phyloP scores from a whole-genome alignment of 2,329 filamentous ascomycete genomes.

The Coniochaeta pulveracea region DNA sequence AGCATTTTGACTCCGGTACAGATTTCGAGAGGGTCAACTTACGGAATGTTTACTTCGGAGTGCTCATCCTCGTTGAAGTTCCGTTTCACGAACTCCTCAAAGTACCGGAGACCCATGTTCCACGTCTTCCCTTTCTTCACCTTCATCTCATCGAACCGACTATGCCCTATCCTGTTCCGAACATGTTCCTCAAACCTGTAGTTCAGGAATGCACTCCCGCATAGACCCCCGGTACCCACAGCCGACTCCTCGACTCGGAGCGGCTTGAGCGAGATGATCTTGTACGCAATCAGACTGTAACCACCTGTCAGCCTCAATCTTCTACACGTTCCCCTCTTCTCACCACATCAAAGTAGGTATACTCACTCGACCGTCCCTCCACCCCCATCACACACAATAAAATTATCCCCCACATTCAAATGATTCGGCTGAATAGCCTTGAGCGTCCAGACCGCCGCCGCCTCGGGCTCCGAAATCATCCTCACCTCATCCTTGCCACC shows the following conservation, averaged over 20 bases:
- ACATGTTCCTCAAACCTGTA: slow-evolving; percentile 74
- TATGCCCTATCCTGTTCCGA: slow-evolving; percentile 51
- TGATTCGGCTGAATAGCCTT: slow-evolving; percentile 71
- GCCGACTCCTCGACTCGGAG: slow-evolving; percentile 68
- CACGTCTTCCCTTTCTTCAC: slow-evolving; percentile 67
- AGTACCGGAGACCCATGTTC: slow-evolving; percentile 69
- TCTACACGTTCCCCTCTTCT: not conserved
- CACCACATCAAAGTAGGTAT: no score
- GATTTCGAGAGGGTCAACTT: slow-evolving; percentile 16
- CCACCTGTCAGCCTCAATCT: slow-evolving; percentile 7
- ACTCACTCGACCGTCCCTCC: slow-evolving; percentile 57
- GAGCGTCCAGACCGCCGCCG: slow-evolving; percentile 68
- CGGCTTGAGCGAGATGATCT: slow-evolving; percentile 62
- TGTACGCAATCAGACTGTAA: slow-evolving; percentile 63
- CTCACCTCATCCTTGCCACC: slow-evolving; percentile 58
- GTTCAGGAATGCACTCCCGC: slow-evolving; percentile 69
- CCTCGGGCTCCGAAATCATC: slow-evolving; percentile 73
- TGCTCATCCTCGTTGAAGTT: slow-evolving; percentile 74
- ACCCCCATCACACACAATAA: slow-evolving; percentile 51
- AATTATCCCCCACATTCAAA: slow-evolving; percentile 55
- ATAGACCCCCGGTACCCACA: slow-evolving; percentile 67
- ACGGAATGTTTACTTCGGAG: slow-evolving; percentile 66
- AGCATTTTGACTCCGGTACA: not conserved
- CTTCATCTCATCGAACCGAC: slow-evolving; percentile 64
- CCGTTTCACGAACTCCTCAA: slow-evolving; percentile 76